Base-by-base conservation (phyloP, 768 basidiomycete species). In the Mycena latifolia region DNA sequence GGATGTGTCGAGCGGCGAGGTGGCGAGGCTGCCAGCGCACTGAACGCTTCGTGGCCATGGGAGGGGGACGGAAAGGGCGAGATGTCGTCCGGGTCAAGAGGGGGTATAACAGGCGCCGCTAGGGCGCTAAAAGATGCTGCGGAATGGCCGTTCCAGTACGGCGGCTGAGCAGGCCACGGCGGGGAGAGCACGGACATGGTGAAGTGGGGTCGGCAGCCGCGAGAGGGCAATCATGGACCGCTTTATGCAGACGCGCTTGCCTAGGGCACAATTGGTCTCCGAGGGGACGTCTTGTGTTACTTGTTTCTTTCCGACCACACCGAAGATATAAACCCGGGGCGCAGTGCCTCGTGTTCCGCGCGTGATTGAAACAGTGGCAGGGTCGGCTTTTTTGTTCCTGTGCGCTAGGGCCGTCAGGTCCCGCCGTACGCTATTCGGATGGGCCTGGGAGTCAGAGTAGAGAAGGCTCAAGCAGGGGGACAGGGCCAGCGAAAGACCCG, bases 261-360 rank as follows among this genome's bases (percentile, higher is more conserved):
- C 37, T 15, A 43, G 24, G 1, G 58, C 25, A 45, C 50, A 35
- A 22, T 17, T 33, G 39, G 61, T 50, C 20, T 63, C 62, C 62
- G 55, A 51, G 62, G 55, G 20, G 51, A 55, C 55, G 46, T 41
- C 54, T 51, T 61, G 60, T 61, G 59, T 28, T 18, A 8, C 48
- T 50, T 50, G 28, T 56, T 52, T 51, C 12, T 33, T 45, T 20
- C 55, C 50, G 63, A 28, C 47, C 28, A 51, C 4, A 53, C 63
- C 56, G 51, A 57, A 57, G 60, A 51, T 53, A 54, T 67, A 67
- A n/a, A 25, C 45, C 35, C 24, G 60, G 18, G 14, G 25, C 39
- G 56, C 61, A 63, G 55, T 57, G 65, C 66, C 66, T 67, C 66
- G 66, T 67, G 61, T 67, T 58, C 29, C 2, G 56, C 31, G 66